Evolutionary conservation across 148 eudicot genomes (phyloP), one percentile per base, ranked within the genome.

Genomic region (Chenopodium formosanum): DNA sequence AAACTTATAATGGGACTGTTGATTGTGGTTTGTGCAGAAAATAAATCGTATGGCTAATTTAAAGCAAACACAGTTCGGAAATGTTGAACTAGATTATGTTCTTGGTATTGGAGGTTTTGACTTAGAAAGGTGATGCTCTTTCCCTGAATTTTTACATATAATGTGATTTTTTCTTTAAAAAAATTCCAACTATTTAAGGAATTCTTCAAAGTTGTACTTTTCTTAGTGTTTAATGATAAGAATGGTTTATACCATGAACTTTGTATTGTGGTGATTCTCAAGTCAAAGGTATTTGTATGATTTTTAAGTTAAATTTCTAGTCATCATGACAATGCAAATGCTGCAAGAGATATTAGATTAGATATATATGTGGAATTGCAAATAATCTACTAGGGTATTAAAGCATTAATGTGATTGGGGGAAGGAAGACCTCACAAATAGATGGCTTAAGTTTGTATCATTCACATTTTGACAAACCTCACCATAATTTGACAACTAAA

Each of bases 71-170:
- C 86, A 96, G 77, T 96, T 63, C 83, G 99, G 99, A 80, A 90
- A 90, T 74, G 99, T 96, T 80, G 93, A 94, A 83, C 85, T 94
- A 75, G 94, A 96, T 81, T 96, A 96, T 86, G 99, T 96, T 81
- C 99, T 96, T 82, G 99, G 99, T 17, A 91, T 96, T 48, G 99
- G 99, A 84, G 99, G 99, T 74, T 96, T 91, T 81, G 99, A 96
- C 85, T 88, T 96, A 85, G 99, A 96, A 86, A 94, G 97, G 99
- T 96, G 78, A 75, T 81, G 23, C 63, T 34, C 73, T 65, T 79
- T 46, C 64, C 23, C 29, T 47, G 48, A 68, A 53, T 13, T 19
- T 31, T 12, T 68, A 60, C 3, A 50, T n/a, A 9, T 11, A 53
- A 22, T 37, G 52, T 52, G 50, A 9, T 40, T 40, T 6, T 40